These are phyloP conservation scores for Annulohypoxylon maeteangense DNA, from an alignment of 495 filamentous ascomycete genomes.

Conservation along the genomic window DNA sequence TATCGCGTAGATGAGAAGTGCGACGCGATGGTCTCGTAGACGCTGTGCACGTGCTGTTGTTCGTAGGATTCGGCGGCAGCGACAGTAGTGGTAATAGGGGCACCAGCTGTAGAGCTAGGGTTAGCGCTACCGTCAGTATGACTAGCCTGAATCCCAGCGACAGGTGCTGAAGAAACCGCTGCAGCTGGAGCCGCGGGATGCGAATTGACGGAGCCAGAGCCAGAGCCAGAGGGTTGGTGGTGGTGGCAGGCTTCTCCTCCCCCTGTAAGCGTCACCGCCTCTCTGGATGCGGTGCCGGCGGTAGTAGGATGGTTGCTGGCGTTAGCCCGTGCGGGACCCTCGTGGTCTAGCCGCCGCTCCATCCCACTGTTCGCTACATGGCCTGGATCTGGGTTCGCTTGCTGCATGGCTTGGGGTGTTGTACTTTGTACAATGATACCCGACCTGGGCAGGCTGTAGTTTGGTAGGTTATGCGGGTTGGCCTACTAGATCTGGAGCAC, in stretches of 20 bases:
- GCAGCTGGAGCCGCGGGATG: not conserved
- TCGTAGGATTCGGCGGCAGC: conserved; percentile 70
- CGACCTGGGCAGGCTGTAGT: not conserved
- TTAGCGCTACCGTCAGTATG: not conserved
- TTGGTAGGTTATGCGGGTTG: not conserved
- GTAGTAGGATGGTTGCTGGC: not conserved
- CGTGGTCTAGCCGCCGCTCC: conserved; percentile 26
- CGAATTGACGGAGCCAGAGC: not conserved
- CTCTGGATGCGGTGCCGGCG: conserved; percentile 13
- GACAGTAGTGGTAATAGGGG: conserved; percentile 2
- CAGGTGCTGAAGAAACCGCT: conserved; percentile 3
- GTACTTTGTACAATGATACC: not conserved
- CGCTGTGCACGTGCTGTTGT: conserved; percentile 84
- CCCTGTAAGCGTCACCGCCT: conserved; percentile 29
- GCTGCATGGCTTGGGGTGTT: conserved; percentile 17
- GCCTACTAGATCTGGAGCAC: conserved; percentile 16
- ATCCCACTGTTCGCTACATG: conserved; percentile 25
- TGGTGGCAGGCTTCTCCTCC: conserved; percentile 3
- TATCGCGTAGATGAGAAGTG: conserved; percentile 97
- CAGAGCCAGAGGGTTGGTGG: conserved; percentile 16
- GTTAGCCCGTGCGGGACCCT: conserved; percentile 11
- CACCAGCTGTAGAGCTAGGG: conserved; percentile 1
- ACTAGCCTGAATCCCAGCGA: not conserved
- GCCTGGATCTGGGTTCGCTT: conserved; percentile 22
- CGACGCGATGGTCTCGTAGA: conserved; percentile 93